A percentile compares a stretch with the other conserved stretches of the same genome.
These are phyloP conservation scores for Bocquillonia castaneifolia DNA, from an alignment of 441 rosid species.

Conservation along the genomic window DNA sequence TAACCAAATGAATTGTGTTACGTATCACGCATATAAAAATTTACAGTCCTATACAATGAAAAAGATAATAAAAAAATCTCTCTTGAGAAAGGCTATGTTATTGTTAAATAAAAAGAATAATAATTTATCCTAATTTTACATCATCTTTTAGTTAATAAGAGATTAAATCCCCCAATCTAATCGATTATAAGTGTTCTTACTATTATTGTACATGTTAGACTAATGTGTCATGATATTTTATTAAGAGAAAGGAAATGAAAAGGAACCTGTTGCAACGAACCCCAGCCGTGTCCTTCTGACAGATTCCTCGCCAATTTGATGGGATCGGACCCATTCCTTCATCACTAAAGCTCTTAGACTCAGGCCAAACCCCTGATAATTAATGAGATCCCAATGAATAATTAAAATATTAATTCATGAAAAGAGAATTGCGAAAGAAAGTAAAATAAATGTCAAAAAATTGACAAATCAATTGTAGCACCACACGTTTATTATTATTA, in stretches of 20 bases:
- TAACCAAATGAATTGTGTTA: too few relatives aligned
- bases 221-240: background rate
- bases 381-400: background rate
- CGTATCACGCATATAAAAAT: too few relatives aligned
- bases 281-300: constrained; percentile 29
- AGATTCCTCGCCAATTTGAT: constrained; percentile 44
- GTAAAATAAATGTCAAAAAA: background rate
- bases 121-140: too few relatives aligned
- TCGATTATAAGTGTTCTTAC: too few relatives aligned
- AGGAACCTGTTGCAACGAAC: constrained; percentile 44
- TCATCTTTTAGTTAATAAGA: too few relatives aligned
- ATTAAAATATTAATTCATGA: background rate
- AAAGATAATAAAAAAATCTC: too few relatives aligned
- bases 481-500: constrained; percentile 3
- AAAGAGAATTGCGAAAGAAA: background rate
- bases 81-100: too few relatives aligned
- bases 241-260: background rate
- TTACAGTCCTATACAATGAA: too few relatives aligned
- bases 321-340: constrained; percentile 52
- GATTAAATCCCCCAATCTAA: too few relatives aligned
- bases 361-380: constrained; percentile 54
- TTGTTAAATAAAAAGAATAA: too few relatives aligned
- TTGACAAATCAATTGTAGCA: background rate
- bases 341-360: constrained; percentile 54
- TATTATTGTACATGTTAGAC: too few relatives aligned